Conservation (phyloP, 331 rosid species). For the Erythrophleum ivorense region DNA sequence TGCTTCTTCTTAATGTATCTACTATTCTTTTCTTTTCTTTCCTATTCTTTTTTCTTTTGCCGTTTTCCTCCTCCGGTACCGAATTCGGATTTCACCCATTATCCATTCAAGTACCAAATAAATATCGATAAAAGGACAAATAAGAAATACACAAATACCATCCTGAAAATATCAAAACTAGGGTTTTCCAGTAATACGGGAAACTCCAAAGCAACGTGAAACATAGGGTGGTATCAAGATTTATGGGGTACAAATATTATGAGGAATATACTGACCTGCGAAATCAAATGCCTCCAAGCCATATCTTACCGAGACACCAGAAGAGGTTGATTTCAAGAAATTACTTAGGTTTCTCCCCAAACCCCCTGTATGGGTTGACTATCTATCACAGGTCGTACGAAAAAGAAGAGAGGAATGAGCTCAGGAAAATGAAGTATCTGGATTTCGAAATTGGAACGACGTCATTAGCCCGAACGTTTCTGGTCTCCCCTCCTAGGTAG, state of each 20-base stretch:
- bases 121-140: neutral
- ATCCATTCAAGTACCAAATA: conserved; percentile 1
- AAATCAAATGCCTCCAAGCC: conserved; percentile 71
- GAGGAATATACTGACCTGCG: conserved; percentile 56
- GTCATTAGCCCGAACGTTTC: neutral
- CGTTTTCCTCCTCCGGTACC: neutral
- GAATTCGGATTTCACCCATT: neutral
- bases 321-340: neutral
- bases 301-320: conserved; percentile 44
- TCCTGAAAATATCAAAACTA: neutral
- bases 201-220: neutral
- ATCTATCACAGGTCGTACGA: neutral
- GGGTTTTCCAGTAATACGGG: conserved; percentile 1
- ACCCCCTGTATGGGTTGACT: neutral
- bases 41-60: neutral
- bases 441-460: neutral
- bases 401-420: neutral
- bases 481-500: neutral
- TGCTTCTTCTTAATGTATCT: neutral
- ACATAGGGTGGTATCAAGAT: neutral
- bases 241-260: neutral
- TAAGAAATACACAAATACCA: neutral
- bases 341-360: neutral
- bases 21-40: neutral
- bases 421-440: too few relatives aligned